Conservation (phyloP, 2,329 filamentous ascomycete species). For the Ilyonectria destructans region DNA sequence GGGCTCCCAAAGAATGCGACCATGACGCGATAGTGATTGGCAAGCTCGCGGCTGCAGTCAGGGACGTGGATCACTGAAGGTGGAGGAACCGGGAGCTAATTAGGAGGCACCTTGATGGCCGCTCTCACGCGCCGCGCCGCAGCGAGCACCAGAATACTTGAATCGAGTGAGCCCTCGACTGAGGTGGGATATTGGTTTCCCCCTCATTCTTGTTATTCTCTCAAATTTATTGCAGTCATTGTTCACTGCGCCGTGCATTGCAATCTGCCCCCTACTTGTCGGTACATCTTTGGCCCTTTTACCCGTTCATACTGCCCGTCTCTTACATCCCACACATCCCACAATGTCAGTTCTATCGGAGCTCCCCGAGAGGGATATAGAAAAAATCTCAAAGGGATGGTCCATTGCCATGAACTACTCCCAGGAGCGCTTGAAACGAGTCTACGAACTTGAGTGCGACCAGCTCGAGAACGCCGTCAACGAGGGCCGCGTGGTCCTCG, state of each 20-base stretch:
- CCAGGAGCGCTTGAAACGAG: conserved; percentile 53
- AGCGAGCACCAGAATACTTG: conserved; percentile 20
- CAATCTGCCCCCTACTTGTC: background rate
- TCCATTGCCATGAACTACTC: conserved; percentile 57
- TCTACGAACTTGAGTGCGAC: conserved; percentile 53
- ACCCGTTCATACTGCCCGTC: conserved; percentile 20
- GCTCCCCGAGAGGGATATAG: conserved; percentile 51
- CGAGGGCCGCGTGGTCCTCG: conserved; percentile 55
- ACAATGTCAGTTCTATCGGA: conserved; percentile 42
- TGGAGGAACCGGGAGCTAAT: conserved; percentile 11
- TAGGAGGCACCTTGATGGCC: conserved; percentile 36
- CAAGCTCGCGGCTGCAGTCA: conserved; percentile 13
- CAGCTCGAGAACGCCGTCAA: conserved; percentile 53
- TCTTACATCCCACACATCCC: background rate
- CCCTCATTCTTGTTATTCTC: background rate
- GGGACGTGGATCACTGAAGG: conserved; percentile 20
- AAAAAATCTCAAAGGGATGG: conserved; percentile 58
- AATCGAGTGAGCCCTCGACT: conserved; percentile 6
- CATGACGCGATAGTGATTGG: conserved; percentile 31
- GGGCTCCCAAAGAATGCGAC: conserved; percentile 7
- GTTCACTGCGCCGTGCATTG: background rate
- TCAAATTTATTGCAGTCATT: background rate
- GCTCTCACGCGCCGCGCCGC: conserved; percentile 5
- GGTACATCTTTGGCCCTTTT: background rate
- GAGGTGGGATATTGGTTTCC: background rate